Base-by-base conservation (phyloP, 345 rosid species). In the Crucihimalaya himalaica region DNA sequence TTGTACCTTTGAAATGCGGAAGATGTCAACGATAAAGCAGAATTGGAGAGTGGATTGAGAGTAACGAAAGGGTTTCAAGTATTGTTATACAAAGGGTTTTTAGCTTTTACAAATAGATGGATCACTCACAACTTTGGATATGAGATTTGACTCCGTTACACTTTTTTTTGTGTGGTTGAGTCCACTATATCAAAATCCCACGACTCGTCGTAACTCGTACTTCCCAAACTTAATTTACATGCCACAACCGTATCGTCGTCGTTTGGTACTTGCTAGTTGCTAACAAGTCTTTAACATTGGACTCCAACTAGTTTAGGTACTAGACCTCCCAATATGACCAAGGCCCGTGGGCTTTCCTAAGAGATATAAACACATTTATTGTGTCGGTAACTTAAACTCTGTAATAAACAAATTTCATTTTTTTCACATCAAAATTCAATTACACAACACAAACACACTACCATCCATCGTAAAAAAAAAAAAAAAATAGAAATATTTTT, bases 1-100 rank as follows among this genome's bases (percentile, higher is more conserved):
- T 27, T 6, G 78, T 65, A 73, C 78, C 78, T 73, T 65, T 56
- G 42, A 45, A 31, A 45, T 8, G 27, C 2, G 9, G 51, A 29
- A 14, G 40, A 29, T 29, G 31, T 37, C 14, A 20, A 61, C 12
- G 70, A 45, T 43, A 2, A 8, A 18, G 10, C 13, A 61, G 50
- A 50, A 8, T 0, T 12, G 0, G 29, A 60, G 67, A 60, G 50
- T 23, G 35, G 46, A 31, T 45, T 10, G 29, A 14, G 52, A 37
- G 39, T 16, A 71, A 61, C n/a, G 75, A 61, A 58, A 43, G 72
- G 19, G 16, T 25, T 46, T 8, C 15, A 16, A 16, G 67, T 16
- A 63, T 63, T 11, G 2, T 6, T 34, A 14, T 18, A 14, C 6
- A 45, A 42, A 42, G 29, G 55, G 15, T 43, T 69, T 42, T 43